Conservation (phyloP, 441 rosid species). For the Mallotus japonicus region DNA sequence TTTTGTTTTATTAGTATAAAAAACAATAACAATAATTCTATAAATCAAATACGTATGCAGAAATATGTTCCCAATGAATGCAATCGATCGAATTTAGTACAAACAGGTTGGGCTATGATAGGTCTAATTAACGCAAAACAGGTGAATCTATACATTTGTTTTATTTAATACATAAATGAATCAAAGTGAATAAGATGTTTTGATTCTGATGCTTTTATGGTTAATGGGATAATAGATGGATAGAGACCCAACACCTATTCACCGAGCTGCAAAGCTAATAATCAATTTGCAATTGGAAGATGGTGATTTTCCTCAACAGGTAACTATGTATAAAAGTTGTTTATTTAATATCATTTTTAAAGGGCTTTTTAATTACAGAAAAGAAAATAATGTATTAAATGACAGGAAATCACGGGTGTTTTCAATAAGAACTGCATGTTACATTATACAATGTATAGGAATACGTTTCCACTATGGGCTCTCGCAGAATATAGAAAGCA, state of each 20-base stretch:
- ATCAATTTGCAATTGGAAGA: conserved; percentile 50
- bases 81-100: conserved; percentile 51
- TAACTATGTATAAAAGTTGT: neutral
- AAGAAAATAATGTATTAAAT: neutral
- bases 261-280: conserved; percentile 43
- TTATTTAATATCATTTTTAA: no score
- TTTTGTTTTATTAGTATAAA: neutral
- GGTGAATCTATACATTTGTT: conserved; percentile 24
- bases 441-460: conserved; percentile 53
- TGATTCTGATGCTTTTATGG: no score
- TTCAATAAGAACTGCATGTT: conserved; percentile 60
- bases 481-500: conserved; percentile 41
- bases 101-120: conserved; percentile 65
- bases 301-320: conserved; percentile 57
- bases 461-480: conserved; percentile 60
- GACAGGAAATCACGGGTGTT: conserved; percentile 56
- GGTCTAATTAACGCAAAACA: conserved; percentile 53
- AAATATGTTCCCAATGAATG: conserved; percentile 39
- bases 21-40: no score
- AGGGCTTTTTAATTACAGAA: no score
- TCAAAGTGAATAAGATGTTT: no score
- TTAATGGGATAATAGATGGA: conserved; percentile 27
- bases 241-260: conserved; percentile 44
- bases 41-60: conserved; percentile 16
- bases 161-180: no score